Evolutionary conservation across 2,329 filamentous ascomycete species (phyloP).

Genomic region (Aspergillus eucalypticola): DNA sequence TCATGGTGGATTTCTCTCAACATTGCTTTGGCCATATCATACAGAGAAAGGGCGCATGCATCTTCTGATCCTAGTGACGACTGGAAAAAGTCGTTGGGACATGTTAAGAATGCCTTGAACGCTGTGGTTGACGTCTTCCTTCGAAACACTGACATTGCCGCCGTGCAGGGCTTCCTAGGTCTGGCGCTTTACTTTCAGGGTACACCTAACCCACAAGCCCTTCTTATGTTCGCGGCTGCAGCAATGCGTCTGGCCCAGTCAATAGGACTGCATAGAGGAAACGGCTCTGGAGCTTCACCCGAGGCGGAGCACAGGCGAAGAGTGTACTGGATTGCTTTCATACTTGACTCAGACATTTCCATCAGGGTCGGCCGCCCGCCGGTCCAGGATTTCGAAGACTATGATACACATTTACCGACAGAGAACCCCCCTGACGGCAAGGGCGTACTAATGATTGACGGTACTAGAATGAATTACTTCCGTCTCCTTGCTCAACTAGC

Average conservation of each 20-base stretch:
- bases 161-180: conserved; percentile 23
- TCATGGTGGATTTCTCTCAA: conserved; percentile 24
- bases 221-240: conserved; percentile 24
- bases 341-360: conserved; percentile 27
- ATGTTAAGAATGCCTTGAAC: conserved; percentile 24
- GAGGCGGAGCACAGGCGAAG: conserved; percentile 21
- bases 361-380: conserved; percentile 22
- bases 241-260: conserved; percentile 26
- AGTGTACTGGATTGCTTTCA: conserved; percentile 25
- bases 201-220: conserved; percentile 24
- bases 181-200: conserved; percentile 25
- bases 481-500: conserved; percentile 17
- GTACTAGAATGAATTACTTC: conserved; percentile 17
- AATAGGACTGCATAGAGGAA: conserved; percentile 23
- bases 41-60: conserved; percentile 17
- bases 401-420: conserved; percentile 16
- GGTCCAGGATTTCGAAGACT: conserved; percentile 20
- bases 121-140: conserved; percentile 21
- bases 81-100: conserved; percentile 21
- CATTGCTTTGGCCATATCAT: conserved; percentile 23
- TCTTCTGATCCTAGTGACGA: conserved; percentile 8
- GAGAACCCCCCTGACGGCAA: conserved; percentile 12
- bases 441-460: conserved; percentile 13
- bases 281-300: conserved; percentile 7
- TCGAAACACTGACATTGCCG: conserved; percentile 17